phyloP scores from a whole-genome alignment of 2,329 filamentous ascomycete genomes.

The Pestalotiopsis sp. region DNA sequence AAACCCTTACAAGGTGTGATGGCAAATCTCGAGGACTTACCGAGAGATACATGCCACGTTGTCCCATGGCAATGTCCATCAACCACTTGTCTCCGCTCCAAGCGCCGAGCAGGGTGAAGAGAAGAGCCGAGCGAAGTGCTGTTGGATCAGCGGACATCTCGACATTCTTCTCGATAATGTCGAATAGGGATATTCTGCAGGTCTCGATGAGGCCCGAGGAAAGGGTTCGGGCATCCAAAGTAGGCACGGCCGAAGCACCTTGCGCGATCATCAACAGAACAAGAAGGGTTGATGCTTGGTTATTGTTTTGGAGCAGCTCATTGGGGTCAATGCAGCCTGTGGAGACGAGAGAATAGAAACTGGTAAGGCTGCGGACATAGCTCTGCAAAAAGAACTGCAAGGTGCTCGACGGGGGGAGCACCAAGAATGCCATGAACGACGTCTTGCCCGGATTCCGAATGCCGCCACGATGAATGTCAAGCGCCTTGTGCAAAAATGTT shows the following conservation, averaged over 20 bases:
- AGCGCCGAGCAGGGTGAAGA: constrained; percentile 68
- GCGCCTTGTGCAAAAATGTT: constrained; percentile 69
- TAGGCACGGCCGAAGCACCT: constrained; percentile 67
- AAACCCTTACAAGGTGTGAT: not conserved
- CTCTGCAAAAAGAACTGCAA: constrained; percentile 68
- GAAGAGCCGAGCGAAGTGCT: constrained; percentile 64
- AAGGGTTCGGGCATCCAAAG: constrained; percentile 64
- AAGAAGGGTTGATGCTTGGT: constrained; percentile 65
- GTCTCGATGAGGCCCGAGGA: constrained; percentile 70
- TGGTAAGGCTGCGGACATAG: constrained; percentile 66
- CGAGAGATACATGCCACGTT: constrained; percentile 72
- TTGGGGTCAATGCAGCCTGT: constrained; percentile 66
- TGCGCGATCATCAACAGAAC: constrained; percentile 74
- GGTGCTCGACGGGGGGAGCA: constrained; percentile 66
- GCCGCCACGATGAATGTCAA: constrained; percentile 65
- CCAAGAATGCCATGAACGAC: constrained; percentile 61
- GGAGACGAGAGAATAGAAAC: constrained; percentile 66
- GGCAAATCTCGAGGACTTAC: constrained; percentile 35
- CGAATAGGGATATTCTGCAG: constrained; percentile 71
- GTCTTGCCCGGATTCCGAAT: constrained; percentile 39
- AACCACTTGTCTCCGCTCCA: constrained; percentile 80
- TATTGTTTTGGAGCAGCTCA: constrained; percentile 67
- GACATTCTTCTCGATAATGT: constrained; percentile 72
- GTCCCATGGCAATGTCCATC: constrained; percentile 76
- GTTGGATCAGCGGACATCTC: constrained; percentile 67